Base-by-base conservation (phyloP, 331 rosid species). In the Rhamnella rubrinervis region DNA sequence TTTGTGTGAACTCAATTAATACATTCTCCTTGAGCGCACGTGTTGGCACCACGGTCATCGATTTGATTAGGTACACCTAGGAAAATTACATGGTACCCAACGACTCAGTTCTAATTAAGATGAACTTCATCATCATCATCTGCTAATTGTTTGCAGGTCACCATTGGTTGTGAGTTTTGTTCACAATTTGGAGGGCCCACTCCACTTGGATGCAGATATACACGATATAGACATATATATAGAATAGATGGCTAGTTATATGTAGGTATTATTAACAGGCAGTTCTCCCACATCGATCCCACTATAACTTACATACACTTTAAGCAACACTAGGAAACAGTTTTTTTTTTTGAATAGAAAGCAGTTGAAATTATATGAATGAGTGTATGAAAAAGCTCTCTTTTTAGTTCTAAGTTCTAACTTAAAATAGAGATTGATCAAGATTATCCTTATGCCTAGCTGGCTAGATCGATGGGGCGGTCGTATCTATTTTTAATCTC, bases 81-180 rank as follows among this genome's bases (percentile, higher is more conserved):
- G 71, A 80, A 73, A 80, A 71, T 70, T 39, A 71, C 78, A 74
- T 56, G 55, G 65, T 59, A 80, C 76, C 78, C 80, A 63, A 76
- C 55, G 66, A 65, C 65, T 72, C 61, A 37, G 55, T 57, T 56
- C 62, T 16, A 4, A n/a, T 11, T 31, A 39, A 61, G 69, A 21
- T 76, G 46, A 37, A 40, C 11, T 64, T 63, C 28, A 19, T 62
- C 47, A 31, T 62, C 47, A 31, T 31, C 13, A 70, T 28, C 44
- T 47, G 23, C 26, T 25, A 74, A 47, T 64, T 63, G 73, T 80
- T 71, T 71, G 55, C 12, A 49, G 25, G 81, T 81, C 81, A 57
- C 53, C 16, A 44, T 81, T 73, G 18, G 68, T 77, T 71, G 58
- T 40, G 38, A 51, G n/a, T 64, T 67, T 31, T 59, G 72, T 72